Evolutionary conservation across 1,284 basidiomycete genomes (phyloP), one percentile per base, ranked within the genome.

Genomic region (Boletus albobrunnescens): DNA sequence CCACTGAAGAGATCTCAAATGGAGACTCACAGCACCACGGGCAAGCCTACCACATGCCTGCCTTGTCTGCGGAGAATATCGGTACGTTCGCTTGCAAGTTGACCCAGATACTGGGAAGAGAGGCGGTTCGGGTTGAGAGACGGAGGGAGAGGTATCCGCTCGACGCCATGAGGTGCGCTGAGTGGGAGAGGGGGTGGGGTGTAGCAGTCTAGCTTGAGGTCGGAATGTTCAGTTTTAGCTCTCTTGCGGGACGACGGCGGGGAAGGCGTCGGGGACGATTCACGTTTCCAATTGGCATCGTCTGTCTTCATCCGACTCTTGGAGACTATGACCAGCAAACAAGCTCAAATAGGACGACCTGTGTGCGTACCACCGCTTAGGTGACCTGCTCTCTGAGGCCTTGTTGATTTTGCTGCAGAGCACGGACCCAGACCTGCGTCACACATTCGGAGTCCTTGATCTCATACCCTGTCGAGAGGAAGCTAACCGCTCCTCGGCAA

Each of bases 21-120:
- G 32, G 32, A 16, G 32, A 54, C 62, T 54, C 42, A 65, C 64
- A 67, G 44, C 24, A 63, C 47, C 27, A 61, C 17, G 2, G 63
- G 65, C 10, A 57, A 22, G 16, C 55, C 63, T 4, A 65, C 55
- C 3, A 66, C 49, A 30, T 36, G 51, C 46, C 61, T 53, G 14
- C 49, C 59, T 32, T 65, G 63, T 23, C 19, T 4, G 13, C 41
- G 49, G 22, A 67, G 63, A 3, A 38, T 19, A 13, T 50, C 19
- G 26, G 40, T 47, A 12, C 63, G 61, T 35, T 65, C 47, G 11
- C n/a, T 41, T 2, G 47, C 31, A n/a, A 66, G 47, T 9, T 46
- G 47, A 9, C 51, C 32, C 2, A 67, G 33, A 35, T 47, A 24
- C 6, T 43, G 39, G 1, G 57, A 46, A 12, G 52, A 42, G 11